Base-by-base conservation (phyloP, 768 basidiomycete genomes). In the Gyrodon lividus region DNA sequence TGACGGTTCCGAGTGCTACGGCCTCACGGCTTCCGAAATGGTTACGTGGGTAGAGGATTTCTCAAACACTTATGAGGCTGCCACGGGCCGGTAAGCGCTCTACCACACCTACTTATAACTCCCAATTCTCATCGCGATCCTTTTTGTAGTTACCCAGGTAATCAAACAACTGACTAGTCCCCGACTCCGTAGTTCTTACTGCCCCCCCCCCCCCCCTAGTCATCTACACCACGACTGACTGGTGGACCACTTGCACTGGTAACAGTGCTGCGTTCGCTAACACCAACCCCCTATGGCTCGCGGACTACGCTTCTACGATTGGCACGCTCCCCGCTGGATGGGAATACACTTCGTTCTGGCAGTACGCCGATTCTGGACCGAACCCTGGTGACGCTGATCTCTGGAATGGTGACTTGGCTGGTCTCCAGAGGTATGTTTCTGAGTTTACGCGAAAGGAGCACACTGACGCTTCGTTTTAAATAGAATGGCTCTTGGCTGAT, bases 161-260 rank as follows among this genome's bases (percentile, higher is more conserved):
- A 58, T 33, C 5, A 16, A 20, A 33, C 2, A 34, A 23, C n/a
- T 17, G 46, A 33, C 58, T 64, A 31, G 44, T 34, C 23, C 37
- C 39, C 17, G 37, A 4, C 19, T 17, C 10, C 10, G 6, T 4
- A 9, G 8, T 9, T 19, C 35, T 37, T 28, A 17, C 16, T 10
- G n/a, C 13, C 39, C 30, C 12, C 6, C 44, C 5, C 19, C 13
- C 39, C 30, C 12, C 6, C 44, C 5, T 48, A 78, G 80, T 80
- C 35, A 82, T 85, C 50, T 86, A 86, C 56, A 80, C 80, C 24
- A 82, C 79, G 4, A 84, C 81, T 10, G 71, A 77, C 62, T 87
- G 85, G 85, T 87, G 86, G 86, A 78, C 58, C 9, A 74, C 72
- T 8, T 87, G 86, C 64, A 87, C 86, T 2, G 82, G 79, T 0